Base-by-base conservation (phyloP, 2,329 filamentous ascomycete species). In the Hypoxylon sp. region DNA sequence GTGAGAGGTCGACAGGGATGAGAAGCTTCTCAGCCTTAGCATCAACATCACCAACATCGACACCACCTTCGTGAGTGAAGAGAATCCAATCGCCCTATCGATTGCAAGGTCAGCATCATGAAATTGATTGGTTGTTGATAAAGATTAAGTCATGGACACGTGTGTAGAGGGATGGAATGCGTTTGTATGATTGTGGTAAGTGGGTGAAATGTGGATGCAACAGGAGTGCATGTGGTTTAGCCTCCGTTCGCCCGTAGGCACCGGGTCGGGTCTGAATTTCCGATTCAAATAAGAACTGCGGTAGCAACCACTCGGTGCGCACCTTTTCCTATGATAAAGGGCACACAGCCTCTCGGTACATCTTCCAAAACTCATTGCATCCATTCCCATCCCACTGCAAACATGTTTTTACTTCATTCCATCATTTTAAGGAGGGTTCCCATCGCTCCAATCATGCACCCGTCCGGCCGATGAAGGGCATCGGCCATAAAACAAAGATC, bases 61-160 rank as follows among this genome's bases (percentile, higher is more conserved):
- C 94, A 92, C 96, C 96, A 87, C 96, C 96, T 85, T 99, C 96
- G 85, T 99, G 94, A 78, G 95, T 98, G 88, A 99, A 99, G 80
- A 99, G 93, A 81, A 99, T 98, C 94, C 94, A 98, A 84, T 99
- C 96, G 80, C 96, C 96, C 96, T 98, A 59, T 56, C 13, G 62
- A 59, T 59, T 54, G 22, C 29, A 48, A 33, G 50, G 72, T 76
- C 48, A 74, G 65, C 48, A 70, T 69, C 37, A n/a, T 57, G 50
- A 63, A 67, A 67, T 44, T 72, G 58, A 72, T 70, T 73, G 65
- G 70, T 48, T 33, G 26, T 53, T 60, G 63, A 59, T 59, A 53
- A 35, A 42, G 65, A 56, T 48, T 48, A 67, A 71, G 11, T 56
- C 33, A 29, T 62, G 37, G 48, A 59, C 62, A 67, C 51, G 52